Conservation (phyloP, 495 filamentous ascomycete genomes). For the Xanthoparmelia taractica region DNA sequence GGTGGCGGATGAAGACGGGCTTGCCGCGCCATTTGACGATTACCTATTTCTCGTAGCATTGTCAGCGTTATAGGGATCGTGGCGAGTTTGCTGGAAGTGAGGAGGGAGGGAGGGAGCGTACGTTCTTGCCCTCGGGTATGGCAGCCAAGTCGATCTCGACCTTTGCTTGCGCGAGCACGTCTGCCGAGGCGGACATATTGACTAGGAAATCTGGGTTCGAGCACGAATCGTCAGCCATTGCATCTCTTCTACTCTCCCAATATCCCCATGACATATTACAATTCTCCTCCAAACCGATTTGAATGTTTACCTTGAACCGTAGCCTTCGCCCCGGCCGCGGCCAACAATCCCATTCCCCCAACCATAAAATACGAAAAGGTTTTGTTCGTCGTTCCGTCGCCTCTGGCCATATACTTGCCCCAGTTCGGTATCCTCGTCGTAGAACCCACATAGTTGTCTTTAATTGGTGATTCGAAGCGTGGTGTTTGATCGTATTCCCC, state of each 20-base stretch:
- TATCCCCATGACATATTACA: constrained; percentile 3
- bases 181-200: constrained; percentile 99
- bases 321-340: constrained; percentile 88
- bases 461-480: constrained; percentile 47
- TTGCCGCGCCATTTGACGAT: constrained; percentile 99
- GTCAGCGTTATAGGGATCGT: background rate
- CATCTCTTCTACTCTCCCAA: constrained; percentile 6
- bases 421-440: constrained; percentile 82
- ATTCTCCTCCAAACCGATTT: background rate
- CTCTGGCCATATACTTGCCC: constrained; percentile 71
- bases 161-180: constrained; percentile 98
- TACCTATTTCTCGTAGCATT: constrained; percentile 48
- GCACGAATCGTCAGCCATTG: constrained; percentile 7
- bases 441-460: constrained; percentile 34
- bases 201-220: constrained; percentile 79
- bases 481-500: constrained; percentile 38
- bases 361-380: constrained; percentile 98
- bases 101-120: constrained; percentile 44
- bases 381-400: constrained; percentile 58
- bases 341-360: constrained; percentile 82
- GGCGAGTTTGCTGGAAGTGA: too few relatives aligned
- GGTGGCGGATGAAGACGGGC: constrained; percentile 99
- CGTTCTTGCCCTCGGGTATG: constrained; percentile 99
- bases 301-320: constrained; percentile 82
- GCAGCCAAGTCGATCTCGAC: constrained; percentile 87